These are phyloP conservation scores for Colletotrichum salicis DNA, from an alignment of 2,329 filamentous ascomycete species.

Conservation along the genomic window DNA sequence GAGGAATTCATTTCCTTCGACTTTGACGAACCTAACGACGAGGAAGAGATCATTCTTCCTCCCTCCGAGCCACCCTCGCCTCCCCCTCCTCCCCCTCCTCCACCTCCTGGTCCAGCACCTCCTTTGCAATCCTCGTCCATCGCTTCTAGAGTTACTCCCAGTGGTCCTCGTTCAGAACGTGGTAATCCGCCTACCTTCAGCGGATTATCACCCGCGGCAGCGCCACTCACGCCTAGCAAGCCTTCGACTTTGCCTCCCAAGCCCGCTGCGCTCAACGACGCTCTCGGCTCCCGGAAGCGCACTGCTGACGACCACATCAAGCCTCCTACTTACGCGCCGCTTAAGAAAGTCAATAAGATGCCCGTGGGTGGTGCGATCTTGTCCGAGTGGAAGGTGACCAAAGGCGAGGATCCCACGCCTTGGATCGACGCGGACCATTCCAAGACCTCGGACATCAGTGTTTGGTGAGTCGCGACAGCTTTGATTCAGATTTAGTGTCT, in stretches of 20 bases:
- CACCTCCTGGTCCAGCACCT: constrained; percentile 13
- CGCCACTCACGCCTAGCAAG: constrained; percentile 38
- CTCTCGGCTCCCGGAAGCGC: constrained; percentile 77
- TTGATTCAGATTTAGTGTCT: background rate
- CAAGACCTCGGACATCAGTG: constrained; percentile 61
- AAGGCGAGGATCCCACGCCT: constrained; percentile 62
- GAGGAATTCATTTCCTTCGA: constrained; percentile 94
- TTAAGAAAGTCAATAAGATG: constrained; percentile 63
- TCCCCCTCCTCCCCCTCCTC: constrained; percentile 28
- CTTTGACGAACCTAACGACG: constrained; percentile 59
- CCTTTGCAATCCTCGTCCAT: background rate
- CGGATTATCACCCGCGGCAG: constrained; percentile 36
- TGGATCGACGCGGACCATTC: constrained; percentile 71
- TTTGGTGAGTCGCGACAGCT: constrained; percentile 59
- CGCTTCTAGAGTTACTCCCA: background rate
- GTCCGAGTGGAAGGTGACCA: constrained; percentile 61
- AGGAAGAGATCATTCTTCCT: constrained; percentile 39
- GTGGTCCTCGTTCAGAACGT: constrained; percentile 17
- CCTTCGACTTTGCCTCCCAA: constrained; percentile 39
- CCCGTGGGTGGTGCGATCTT: constrained; percentile 61
- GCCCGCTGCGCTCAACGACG: constrained; percentile 46
- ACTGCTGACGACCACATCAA: constrained; percentile 77
- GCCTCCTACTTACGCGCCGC: constrained; percentile 60
- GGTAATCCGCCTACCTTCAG: constrained; percentile 3
- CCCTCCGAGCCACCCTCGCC: constrained; percentile 27